Evolutionary conservation across 805 yeast genomes (phyloP).

Genomic region (Starmerella asiatica): DNA sequence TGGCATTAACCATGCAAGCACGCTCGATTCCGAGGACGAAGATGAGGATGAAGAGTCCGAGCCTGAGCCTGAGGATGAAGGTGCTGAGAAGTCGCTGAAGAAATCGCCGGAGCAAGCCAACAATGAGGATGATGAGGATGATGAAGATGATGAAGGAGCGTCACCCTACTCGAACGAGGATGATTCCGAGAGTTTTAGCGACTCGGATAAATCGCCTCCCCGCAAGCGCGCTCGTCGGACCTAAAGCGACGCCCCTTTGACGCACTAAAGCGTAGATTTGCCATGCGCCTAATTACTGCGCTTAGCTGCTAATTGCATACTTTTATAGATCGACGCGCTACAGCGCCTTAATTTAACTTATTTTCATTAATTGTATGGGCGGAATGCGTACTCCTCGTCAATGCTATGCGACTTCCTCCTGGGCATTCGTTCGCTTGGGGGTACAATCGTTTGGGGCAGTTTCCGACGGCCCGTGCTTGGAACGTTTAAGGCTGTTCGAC

Average conservation of each 20-base stretch:
- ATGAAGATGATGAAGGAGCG: conserved; percentile 2
- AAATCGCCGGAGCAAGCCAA: not conserved
- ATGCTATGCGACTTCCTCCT: too few relatives aligned
- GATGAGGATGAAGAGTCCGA: conserved; percentile 1
- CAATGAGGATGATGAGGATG: not conserved
- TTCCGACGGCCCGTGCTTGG: too few relatives aligned
- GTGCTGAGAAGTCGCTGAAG: not conserved
- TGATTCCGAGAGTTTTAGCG: not conserved
- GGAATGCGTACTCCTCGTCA: conserved; percentile 12
- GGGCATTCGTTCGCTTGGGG: too few relatives aligned
- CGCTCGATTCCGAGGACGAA: not conserved
- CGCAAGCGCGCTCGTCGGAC: too few relatives aligned
- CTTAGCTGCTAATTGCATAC: too few relatives aligned
- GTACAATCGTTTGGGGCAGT: too few relatives aligned
- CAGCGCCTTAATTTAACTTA: too few relatives aligned
- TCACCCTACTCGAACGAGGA: not conserved
- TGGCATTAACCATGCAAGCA: conserved; percentile 2
- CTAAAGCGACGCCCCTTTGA: too few relatives aligned
- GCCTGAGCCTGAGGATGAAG: not conserved
- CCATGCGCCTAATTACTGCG: too few relatives aligned
- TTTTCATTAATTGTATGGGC: conserved; percentile 15
- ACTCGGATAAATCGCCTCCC: not conserved
- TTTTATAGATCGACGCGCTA: too few relatives aligned
- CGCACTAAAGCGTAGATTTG: too few relatives aligned
- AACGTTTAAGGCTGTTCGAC: too few relatives aligned